Base-by-base conservation (phyloP, 768 basidiomycete species). In the Hemileccinum rubropunctum region DNA sequence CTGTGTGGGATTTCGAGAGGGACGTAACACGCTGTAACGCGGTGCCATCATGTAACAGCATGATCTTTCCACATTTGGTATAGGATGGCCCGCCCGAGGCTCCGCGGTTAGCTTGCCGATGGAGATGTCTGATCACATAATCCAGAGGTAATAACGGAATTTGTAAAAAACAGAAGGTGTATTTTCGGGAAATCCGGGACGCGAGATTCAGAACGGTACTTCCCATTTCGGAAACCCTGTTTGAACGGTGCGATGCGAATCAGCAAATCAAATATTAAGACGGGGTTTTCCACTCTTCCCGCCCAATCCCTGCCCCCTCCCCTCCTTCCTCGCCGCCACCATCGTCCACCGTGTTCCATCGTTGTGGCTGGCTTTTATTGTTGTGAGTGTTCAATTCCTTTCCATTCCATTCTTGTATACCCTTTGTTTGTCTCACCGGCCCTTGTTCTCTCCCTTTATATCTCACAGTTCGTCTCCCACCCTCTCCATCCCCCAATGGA, bases 221-320 rank as follows among this genome's bases (percentile, higher is more conserved):
- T 60, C 62, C 54, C 0, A n/a, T 35, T 54, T 33, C 23, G 58
- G 66, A 28, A 46, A 13, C 39, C 17, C 45, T 45, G 60, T 65
- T 63, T 45, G 48, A 51, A 48, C 49, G 56, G 57, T 64, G 62
- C 58, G 65, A 67, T 66, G 68, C 61, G 67, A 69, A 64, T 64
- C 66, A 59, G 49, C 62, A 59, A 68, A 70, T 68, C 66, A 68
- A 70, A 70, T 70, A 70, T 67, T 68, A 69, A 64, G 66, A 56
- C 66, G 58, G 61, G 50, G 56, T 63, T 68, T 65, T 62, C 47
- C 45, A 42, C 51, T 48, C 42, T 38, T 44, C 49, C 41, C 54
- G 54, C 62, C 64, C 54, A 58, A 54, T 64, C 63, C 63, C 53
- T 60, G 52, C 28, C 28, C 53, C 28, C 53, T 50, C 42, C 44